Percentiles rank a stretch among this genome's conserved stretches.
Evolutionary conservation across 2,329 filamentous ascomycete species (phyloP).

Genomic region (Aphanoascus verrucosus): DNA sequence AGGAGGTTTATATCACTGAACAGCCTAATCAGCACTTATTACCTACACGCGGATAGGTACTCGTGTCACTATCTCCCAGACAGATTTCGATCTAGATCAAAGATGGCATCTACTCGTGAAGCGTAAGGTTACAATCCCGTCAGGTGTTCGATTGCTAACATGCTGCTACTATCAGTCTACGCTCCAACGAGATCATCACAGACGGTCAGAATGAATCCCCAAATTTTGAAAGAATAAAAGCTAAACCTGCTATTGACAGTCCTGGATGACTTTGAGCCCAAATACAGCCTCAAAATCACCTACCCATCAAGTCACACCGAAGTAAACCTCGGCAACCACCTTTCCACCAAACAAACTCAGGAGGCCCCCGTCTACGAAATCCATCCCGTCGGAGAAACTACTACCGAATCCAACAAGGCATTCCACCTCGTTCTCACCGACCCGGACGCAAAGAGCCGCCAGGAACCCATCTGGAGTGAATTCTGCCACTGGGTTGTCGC

Average conservation of each 20-base stretch:
- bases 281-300: slow-evolving; percentile 40
- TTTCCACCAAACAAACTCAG: slow-evolving; percentile 37
- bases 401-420: slow-evolving; percentile 21
- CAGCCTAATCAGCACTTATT: not conserved
- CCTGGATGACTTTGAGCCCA: slow-evolving; percentile 49
- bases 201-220: slow-evolving; percentile 9
- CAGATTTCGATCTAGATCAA: not conserved
- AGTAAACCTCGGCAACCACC: slow-evolving; percentile 46
- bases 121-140: slow-evolving; percentile 10
- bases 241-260: slow-evolving; percentile 29
- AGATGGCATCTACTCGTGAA: slow-evolving; percentile 12
- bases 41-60: not conserved
- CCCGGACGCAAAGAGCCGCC: slow-evolving; percentile 47
- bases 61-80: not conserved
- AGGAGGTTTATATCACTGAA: no score
- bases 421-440: slow-evolving; percentile 46
- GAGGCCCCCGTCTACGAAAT: slow-evolving; percentile 34
- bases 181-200: slow-evolving; percentile 11
- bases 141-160: not conserved
- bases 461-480: slow-evolving; percentile 46
- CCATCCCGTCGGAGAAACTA: slow-evolving; percentile 21
- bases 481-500: slow-evolving; percentile 46
- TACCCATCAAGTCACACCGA: slow-evolving; percentile 37
- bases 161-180: not conserved
- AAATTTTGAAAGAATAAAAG: no score